Percentiles rank a stretch among this genome's conserved stretches.
Conservation (phyloP, 306 rosid species). For the Sophora flavescens region DNA sequence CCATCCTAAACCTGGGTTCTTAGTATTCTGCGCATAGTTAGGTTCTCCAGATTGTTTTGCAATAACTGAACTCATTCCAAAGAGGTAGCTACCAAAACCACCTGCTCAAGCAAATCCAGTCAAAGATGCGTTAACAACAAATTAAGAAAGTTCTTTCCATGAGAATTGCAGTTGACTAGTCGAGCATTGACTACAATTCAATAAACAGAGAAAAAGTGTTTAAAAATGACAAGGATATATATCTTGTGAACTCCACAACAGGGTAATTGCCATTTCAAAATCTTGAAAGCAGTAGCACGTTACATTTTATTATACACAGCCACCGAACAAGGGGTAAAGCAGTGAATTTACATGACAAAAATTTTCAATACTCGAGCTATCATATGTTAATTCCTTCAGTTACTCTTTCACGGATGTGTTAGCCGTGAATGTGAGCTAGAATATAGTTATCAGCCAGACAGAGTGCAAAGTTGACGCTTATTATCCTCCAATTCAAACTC, state of each 20-base stretch:
- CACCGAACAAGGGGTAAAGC: neutral
- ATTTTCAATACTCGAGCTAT: neutral
- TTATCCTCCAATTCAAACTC: neutral
- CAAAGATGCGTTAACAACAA: conserved; percentile 8
- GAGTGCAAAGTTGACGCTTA: neutral
- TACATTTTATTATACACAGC: neutral
- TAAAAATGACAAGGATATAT: neutral
- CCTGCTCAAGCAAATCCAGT: conserved; percentile 49
- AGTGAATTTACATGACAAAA: neutral
- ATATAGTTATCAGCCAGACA: too few relatives aligned
- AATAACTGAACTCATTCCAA: conserved; percentile 56
- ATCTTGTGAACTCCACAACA: neutral
- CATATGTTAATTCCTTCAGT: neutral
- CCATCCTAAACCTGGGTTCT: conserved; percentile 61
- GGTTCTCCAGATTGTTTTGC: conserved; percentile 56
- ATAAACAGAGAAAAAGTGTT: neutral
- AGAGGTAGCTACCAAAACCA: conserved; percentile 63
- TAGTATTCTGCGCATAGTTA: neutral
- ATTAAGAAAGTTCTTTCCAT: conserved; percentile 17
- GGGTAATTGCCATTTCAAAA: neutral
- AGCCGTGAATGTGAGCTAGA: neutral
- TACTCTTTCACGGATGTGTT: neutral
- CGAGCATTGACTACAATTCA: conserved; percentile 8
- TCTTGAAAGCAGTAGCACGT: neutral
- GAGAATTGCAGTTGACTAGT: conserved; percentile 22